Percentiles rank a stretch among this genome's conserved stretches.
Evolutionary conservation across 495 filamentous ascomycete genomes (phyloP).

Genomic region (Jackrogersella multiformis): DNA sequence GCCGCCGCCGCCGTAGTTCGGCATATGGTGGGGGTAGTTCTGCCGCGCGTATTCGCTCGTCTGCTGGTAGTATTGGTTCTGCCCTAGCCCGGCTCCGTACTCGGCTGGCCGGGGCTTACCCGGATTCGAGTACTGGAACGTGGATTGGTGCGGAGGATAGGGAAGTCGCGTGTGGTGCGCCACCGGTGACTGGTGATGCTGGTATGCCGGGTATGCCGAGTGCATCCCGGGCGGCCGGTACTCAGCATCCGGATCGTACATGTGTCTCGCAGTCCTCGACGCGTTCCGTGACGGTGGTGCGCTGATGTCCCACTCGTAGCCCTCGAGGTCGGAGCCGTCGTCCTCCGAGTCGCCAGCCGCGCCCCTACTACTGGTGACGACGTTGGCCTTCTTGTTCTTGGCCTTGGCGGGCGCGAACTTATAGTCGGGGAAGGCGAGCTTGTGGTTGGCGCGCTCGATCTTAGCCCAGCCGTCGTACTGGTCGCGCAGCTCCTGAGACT

Average conservation of each 20-base stretch:
- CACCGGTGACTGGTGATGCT: conserved; percentile 41
- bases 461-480: conserved; percentile 83
- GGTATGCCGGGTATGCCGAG: conserved; percentile 36
- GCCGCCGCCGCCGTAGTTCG: not conserved
- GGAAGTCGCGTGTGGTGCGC: conserved; percentile 47
- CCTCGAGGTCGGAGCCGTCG: conserved; percentile 46
- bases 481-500: conserved; percentile 73
- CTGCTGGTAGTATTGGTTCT: conserved; percentile 70
- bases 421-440: conserved; percentile 87
- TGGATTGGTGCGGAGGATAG: conserved; percentile 59
- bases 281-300: conserved; percentile 43
- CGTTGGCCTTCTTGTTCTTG: conserved; percentile 48
- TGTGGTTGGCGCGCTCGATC: conserved; percentile 86
- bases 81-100: conserved; percentile 61
- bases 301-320: conserved; percentile 49
- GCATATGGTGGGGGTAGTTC: conserved; percentile 33
- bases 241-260: conserved; percentile 48
- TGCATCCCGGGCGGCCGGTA: conserved; percentile 45
- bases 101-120: conserved; percentile 65
- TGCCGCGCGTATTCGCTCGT: conserved; percentile 38
- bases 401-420: conserved; percentile 92
- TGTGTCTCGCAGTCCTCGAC: conserved; percentile 45
- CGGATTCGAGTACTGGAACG: conserved; percentile 70
- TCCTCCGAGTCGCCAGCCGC: conserved; percentile 48
- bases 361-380: not conserved